These are phyloP conservation scores for Aspergillus versicolor DNA, from an alignment of 2,329 filamentous ascomycete genomes.

Conservation along the genomic window DNA sequence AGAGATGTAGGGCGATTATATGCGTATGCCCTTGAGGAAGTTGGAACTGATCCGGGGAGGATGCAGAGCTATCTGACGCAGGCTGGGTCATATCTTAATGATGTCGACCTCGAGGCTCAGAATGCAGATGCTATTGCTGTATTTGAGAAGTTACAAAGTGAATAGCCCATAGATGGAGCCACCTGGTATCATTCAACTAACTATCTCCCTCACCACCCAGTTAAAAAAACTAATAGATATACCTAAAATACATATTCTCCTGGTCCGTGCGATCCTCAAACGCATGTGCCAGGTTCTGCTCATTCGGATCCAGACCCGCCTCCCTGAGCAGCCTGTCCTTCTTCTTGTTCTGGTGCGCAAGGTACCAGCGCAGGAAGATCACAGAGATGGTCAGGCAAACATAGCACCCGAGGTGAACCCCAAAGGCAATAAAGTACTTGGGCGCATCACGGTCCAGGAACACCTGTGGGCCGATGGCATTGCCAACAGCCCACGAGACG, in stretches of 20 bases:
- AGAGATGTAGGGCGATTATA: too few relatives aligned
- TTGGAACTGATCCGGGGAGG: too few relatives aligned
- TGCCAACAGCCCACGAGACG: conserved; percentile 67
- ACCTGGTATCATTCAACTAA: background rate
- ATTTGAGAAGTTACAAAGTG: too few relatives aligned
- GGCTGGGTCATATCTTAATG: too few relatives aligned
- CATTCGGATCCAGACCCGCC: conserved; percentile 43
- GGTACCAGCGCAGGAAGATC: conserved; percentile 58
- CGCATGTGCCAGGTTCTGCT: conserved; percentile 49
- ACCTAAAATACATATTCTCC: conserved; percentile 62
- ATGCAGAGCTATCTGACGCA: too few relatives aligned
- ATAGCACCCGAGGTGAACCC: conserved; percentile 70
- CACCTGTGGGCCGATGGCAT: conserved; percentile 66
- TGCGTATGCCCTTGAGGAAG: too few relatives aligned
- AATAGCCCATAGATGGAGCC: too few relatives aligned
- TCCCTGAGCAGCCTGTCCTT: conserved; percentile 51
- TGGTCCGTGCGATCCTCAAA: conserved; percentile 65
- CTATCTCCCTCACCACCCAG: background rate
- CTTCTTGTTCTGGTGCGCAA: conserved; percentile 58
- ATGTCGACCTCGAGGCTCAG: too few relatives aligned
- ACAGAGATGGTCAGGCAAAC: conserved; percentile 59
- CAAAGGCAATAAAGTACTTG: conserved; percentile 67
- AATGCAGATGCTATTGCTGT: too few relatives aligned
- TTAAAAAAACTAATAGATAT: conserved; percentile 45
- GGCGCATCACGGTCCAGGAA: conserved; percentile 62